These are phyloP conservation scores for Phoma herbarum DNA, from an alignment of 2,329 filamentous ascomycete species.

Conservation along the genomic window DNA sequence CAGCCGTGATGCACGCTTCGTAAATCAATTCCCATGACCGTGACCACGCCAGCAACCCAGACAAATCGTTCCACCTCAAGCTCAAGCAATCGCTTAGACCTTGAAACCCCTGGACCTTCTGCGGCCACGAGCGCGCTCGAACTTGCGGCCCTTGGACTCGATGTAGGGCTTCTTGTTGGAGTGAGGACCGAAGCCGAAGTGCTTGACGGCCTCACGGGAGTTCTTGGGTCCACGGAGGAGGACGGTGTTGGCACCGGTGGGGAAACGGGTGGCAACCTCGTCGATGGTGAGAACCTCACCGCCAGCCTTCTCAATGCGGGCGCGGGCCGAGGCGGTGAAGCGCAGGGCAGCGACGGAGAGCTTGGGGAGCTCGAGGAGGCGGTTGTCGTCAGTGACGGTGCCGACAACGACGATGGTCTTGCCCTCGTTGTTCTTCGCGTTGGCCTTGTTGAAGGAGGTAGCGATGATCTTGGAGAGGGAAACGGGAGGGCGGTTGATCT, in stretches of 20 bases:
- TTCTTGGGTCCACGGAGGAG: slow-evolving; percentile 99
- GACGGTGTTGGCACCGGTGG: slow-evolving; percentile 96
- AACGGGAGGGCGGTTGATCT: slow-evolving; percentile 89
- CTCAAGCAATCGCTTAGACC: slow-evolving; percentile 73
- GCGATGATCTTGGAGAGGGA: slow-evolving; percentile 90
- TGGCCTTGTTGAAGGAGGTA: slow-evolving; percentile 62
- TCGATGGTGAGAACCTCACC: slow-evolving; percentile 96
- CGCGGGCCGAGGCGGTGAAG: slow-evolving; percentile 95
- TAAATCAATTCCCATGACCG: slow-evolving; percentile 48
- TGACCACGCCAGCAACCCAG: slow-evolving; percentile 51
- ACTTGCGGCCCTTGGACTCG: slow-evolving; percentile 99
- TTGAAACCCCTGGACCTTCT: slow-evolving; percentile 99
- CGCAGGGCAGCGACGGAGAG: slow-evolving; percentile 91
- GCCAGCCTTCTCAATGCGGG: slow-evolving; percentile 90
- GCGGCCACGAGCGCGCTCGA: slow-evolving; percentile 98
- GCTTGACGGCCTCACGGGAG: slow-evolving; percentile 95
- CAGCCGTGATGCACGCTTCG: slow-evolving; percentile 50
- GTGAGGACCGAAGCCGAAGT: slow-evolving; percentile 98
- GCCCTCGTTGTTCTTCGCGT: slow-evolving; percentile 67
- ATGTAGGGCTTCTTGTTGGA: slow-evolving; percentile 99
- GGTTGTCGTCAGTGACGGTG: slow-evolving; percentile 25
- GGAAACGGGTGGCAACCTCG: slow-evolving; percentile 93
- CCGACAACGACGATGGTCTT: slow-evolving; percentile 84
- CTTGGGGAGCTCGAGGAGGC: slow-evolving; percentile 76
- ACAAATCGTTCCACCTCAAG: slow-evolving; percentile 44